These are phyloP conservation scores for Diospyros kaki DNA, from an alignment of 148 eudicot species.

Conservation along the genomic window DNA sequence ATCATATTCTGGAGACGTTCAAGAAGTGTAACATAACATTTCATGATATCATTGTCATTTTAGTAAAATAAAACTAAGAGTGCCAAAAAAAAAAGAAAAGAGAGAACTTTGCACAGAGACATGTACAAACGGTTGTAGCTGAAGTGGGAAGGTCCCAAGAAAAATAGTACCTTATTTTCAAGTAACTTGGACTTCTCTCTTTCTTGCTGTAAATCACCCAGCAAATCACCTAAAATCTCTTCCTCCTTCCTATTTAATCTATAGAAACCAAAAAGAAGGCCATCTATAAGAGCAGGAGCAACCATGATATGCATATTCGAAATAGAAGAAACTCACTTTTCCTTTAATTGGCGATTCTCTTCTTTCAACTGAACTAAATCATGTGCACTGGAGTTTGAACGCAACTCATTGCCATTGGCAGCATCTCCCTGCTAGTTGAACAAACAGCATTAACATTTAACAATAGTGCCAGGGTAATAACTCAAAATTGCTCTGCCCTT, in stretches of 20 bases:
- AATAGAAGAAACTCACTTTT: slow-evolving; percentile 29
- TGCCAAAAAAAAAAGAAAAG: too few relatives aligned
- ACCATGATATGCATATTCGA: background rate
- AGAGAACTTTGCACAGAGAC: background rate
- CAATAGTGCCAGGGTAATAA: too few relatives aligned
- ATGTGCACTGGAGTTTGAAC: slow-evolving; percentile 15
- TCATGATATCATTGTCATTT: background rate
- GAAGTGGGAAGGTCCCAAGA: background rate
- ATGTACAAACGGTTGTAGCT: background rate
- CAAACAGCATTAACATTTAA: background rate
- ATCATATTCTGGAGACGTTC: too few relatives aligned
- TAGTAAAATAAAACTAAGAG: too few relatives aligned
- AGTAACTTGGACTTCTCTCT: slow-evolving; percentile 40
- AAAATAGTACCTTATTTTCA: slow-evolving; percentile 42
- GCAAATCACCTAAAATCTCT: slow-evolving; percentile 27
- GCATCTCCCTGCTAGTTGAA: slow-evolving; percentile 35
- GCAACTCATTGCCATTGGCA: slow-evolving; percentile 15
- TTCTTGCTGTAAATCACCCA: slow-evolving; percentile 40
- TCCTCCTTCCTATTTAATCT: slow-evolving; percentile 45
- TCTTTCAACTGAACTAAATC: slow-evolving; percentile 41
- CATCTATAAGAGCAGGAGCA: background rate
- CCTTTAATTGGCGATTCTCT: slow-evolving; percentile 50
- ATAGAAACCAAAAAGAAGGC: slow-evolving; percentile 2
- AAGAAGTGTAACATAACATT: background rate
- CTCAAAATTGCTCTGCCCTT: too few relatives aligned